Percentiles rank a stretch among this genome's conserved stretches.
phyloP scores from a whole-genome alignment of 2,329 filamentous ascomycete species.

The Botrytis tulipae region DNA sequence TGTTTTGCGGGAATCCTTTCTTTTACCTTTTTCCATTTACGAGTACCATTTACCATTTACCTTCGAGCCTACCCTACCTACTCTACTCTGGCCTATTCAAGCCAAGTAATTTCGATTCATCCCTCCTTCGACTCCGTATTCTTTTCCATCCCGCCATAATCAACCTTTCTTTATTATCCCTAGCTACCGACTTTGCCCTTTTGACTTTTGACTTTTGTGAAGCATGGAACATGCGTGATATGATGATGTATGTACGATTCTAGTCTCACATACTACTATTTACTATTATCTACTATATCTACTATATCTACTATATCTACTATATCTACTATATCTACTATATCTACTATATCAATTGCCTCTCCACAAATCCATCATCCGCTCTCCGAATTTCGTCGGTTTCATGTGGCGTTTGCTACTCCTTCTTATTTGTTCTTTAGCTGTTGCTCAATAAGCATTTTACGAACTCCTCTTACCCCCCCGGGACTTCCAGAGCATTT shows the following conservation, averaged over 20 bases:
- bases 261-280: neutral
- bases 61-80: neutral
- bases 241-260: neutral
- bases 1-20: neutral
- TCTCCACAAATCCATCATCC: neutral
- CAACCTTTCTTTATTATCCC: neutral
- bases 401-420: conserved; percentile 19
- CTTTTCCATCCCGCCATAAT: neutral
- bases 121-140: neutral
- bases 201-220: neutral
- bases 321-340: no score
- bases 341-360: neutral
- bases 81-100: neutral
- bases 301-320: neutral
- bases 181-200: neutral
- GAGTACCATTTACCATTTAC: no score
- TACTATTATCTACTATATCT: neutral
- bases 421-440: conserved; percentile 3
- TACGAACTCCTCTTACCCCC: conserved; percentile 5
- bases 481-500: neutral
- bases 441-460: conserved; percentile 19
- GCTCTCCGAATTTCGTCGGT: conserved; percentile 8
- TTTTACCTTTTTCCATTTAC: neutral
- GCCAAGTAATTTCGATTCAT: conserved; percentile 7
- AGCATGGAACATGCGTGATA: neutral